Evolutionary conservation across 2,329 filamentous ascomycete species (phyloP).

Genomic region (Penicillium rolfsii): DNA sequence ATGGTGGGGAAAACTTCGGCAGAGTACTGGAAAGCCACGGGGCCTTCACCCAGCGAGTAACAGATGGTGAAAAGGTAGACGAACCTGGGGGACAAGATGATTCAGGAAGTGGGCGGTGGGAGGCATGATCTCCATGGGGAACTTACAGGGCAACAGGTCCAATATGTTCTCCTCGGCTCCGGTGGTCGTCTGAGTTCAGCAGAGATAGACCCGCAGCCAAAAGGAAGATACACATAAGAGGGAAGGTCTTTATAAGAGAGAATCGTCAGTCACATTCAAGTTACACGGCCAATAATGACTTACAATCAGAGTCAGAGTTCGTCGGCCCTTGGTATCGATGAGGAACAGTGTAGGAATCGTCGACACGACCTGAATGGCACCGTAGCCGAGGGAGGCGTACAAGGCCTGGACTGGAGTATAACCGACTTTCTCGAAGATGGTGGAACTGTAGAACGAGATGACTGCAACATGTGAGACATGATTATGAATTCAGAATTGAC

Average conservation of each 20-base stretch:
- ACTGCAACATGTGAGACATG: conserved; percentile 43
- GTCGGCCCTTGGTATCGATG: conserved; percentile 67
- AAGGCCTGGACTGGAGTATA: conserved; percentile 59
- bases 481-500: conserved; percentile 48
- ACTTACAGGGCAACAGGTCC: conserved; percentile 30
- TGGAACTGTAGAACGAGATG: conserved; percentile 74
- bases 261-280: conserved; percentile 32
- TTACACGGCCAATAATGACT: background rate
- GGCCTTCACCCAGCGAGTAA: conserved; percentile 65
- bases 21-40: conserved; percentile 54
- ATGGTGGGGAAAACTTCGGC: conserved; percentile 59
- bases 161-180: conserved; percentile 41
- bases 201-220: conserved; percentile 62
- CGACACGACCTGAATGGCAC: conserved; percentile 64
- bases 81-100: conserved; percentile 58
- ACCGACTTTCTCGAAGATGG: conserved; percentile 58
- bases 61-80: conserved; percentile 66
- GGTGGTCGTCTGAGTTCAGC: conserved; percentile 45
- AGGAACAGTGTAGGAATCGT: conserved; percentile 65
- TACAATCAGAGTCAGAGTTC: conserved; percentile 49
- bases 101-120: conserved; percentile 11
- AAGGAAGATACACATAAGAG: conserved; percentile 66
- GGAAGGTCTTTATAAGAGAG: conserved; percentile 60
- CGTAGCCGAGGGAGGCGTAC: conserved; percentile 65
- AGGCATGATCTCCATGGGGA: background rate